Evolutionary conservation across 352 stramenopile species (phyloP).

Genomic region (Globisporangium heterothallicum): DNA sequence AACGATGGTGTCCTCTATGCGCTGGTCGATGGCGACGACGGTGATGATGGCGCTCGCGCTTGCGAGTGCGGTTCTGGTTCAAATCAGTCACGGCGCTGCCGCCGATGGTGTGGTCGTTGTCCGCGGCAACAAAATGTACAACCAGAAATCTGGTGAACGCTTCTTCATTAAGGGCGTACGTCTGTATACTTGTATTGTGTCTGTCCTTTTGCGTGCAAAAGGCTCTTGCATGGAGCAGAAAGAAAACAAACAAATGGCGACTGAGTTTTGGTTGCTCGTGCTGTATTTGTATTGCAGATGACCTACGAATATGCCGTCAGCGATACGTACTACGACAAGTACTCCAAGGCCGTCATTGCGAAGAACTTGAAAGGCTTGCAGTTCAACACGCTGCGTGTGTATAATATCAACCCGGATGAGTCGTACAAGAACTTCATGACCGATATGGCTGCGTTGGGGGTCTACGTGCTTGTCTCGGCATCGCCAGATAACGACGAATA

Average conservation of each 20-base stretch:
- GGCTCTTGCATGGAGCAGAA: too few relatives aligned
- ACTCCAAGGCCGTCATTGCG: conserved; percentile 67
- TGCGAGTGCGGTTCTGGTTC: conserved; percentile 9
- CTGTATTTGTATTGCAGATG: conserved; percentile 19
- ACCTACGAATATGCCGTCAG: conserved; percentile 87
- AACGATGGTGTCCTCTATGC: background rate
- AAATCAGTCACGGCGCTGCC: conserved; percentile 11
- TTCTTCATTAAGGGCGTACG: conserved; percentile 86
- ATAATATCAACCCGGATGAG: conserved; percentile 82
- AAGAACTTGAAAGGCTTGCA: conserved; percentile 65
- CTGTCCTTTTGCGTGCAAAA: conserved; percentile 1
- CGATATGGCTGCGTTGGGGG: conserved; percentile 67
- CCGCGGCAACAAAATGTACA: conserved; percentile 86
- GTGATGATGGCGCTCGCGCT: conserved; percentile 6
- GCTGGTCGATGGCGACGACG: conserved; percentile 6
- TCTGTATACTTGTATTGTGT: conserved; percentile 4
- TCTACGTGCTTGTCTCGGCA: conserved; percentile 79
- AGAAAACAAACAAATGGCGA: too few relatives aligned
- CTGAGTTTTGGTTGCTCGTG: too few relatives aligned
- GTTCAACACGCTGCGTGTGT: conserved; percentile 83
- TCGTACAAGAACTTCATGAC: conserved; percentile 84
- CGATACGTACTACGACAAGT: conserved; percentile 81
- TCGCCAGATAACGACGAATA: conserved; percentile 81
- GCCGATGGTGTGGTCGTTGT: conserved; percentile 61
- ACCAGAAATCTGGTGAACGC: conserved; percentile 68